Evolutionary conservation across 768 basidiomycete species (phyloP), one percentile per base, ranked within the genome.

Genomic region (Neoboletus subvelutipes): DNA sequence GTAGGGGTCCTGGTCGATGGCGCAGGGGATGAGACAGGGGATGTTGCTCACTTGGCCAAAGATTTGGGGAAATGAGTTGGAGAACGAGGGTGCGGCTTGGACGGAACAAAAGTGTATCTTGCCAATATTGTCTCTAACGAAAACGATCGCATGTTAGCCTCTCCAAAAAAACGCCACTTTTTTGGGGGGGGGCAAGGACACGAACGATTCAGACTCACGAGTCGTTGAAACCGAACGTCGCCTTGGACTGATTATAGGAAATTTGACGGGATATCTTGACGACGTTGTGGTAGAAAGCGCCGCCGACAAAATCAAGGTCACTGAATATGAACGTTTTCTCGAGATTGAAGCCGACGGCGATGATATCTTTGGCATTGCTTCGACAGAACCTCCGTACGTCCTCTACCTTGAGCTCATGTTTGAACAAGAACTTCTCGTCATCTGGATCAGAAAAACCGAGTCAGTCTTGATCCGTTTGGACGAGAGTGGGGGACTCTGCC

Each of bases 381-480:
- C 82, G 81, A 9, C 92, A 83, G 70, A 94, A 98, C 24, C 78
- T 77, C 67, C 85, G 84, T 22, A 90, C 90, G 70, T 98, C 88
- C 62, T 98, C 92, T 36, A 91, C 80, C 71, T 92, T 95, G 57
- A 97, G 83, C 62, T 90, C 90, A 54, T 94, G 91, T 73, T 98
- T 96, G 83, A 99, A 97, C 46, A 99, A 74, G 78, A 98, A 99
- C 72, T 99, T 99, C 71, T 99, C 97, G 72, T 99, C 97, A 67
- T 99, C 97, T 92, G 63, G 40, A 8, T 12, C 36, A n/a, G 12
- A 20, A 22, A 0, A 22, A 37, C 18, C 40, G 18, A 47, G 10
- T 17, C 20, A 50, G 42, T 18, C 12, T 13, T 9, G 17, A 37
- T 58, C 22, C 41, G 11, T 22, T 15, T 3, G 37, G 24, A 20